A percentile compares a stretch with the other conserved stretches of the same genome.
phyloP scores from a whole-genome alignment of 2,329 filamentous ascomycete species.

The Anisogramma anomala region DNA sequence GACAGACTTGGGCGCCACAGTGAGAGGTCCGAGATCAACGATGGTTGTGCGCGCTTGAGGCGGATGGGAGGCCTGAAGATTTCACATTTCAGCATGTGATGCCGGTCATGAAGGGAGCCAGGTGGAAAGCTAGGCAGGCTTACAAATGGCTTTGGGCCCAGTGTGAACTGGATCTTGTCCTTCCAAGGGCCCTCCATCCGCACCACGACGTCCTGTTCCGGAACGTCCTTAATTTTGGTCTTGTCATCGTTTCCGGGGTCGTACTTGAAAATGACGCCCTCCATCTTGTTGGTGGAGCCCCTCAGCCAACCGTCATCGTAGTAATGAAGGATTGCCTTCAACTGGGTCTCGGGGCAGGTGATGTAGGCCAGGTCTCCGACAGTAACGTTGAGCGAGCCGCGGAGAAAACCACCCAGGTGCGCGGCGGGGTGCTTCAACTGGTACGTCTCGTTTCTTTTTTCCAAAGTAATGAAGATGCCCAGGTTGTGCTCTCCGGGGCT shows the following conservation, averaged over 20 bases:
- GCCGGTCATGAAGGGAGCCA: no score
- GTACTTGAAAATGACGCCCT: constrained; percentile 84
- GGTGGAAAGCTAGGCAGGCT: constrained; percentile 20
- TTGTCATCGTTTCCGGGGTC: constrained; percentile 77
- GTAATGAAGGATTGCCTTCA: constrained; percentile 89
- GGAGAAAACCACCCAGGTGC: constrained; percentile 75
- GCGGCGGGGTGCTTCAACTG: constrained; percentile 92
- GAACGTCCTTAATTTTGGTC: constrained; percentile 70
- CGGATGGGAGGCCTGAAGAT: no score
- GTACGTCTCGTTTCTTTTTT: constrained; percentile 79
- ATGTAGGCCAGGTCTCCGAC: constrained; percentile 85
- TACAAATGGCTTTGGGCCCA: constrained; percentile 51
- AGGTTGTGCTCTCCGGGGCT: constrained; percentile 86
- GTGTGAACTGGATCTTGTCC: constrained; percentile 50
- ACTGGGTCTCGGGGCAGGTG: constrained; percentile 76
- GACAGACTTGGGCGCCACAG: constrained; percentile 64
- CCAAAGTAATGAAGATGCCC: constrained; percentile 85
- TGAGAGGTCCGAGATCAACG: constrained; percentile 77
- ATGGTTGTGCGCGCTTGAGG: constrained; percentile 58
- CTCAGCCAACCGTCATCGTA: constrained; percentile 91
- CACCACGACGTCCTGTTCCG: constrained; percentile 71
- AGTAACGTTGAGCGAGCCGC: constrained; percentile 78
- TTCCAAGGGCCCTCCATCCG: constrained; percentile 82
- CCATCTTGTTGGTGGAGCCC: constrained; percentile 79
- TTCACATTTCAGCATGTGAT: no score